Conservation (phyloP, 2,329 filamentous ascomycete species). For the Teratosphaeria epicoccoides region DNA sequence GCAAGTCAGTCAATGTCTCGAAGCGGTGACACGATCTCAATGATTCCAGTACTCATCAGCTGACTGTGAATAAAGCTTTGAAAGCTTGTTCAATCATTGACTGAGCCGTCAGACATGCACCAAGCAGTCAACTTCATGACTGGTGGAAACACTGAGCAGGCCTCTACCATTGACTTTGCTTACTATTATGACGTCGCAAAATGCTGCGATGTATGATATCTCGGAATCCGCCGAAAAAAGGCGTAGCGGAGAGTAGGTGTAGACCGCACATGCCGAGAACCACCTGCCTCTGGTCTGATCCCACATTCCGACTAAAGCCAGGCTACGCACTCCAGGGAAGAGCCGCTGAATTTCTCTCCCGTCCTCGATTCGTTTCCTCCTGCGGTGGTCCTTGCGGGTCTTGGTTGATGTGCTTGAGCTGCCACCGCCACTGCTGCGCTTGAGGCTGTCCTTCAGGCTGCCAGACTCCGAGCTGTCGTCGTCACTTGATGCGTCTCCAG, state of each 20-base stretch:
- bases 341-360: constrained; percentile 17
- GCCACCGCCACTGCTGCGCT: neutral
- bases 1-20: no score
- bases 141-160: no score
- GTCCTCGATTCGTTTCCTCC: constrained; percentile 8
- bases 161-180: no score
- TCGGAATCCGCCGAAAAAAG: constrained; percentile 32
- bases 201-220: constrained; percentile 30
- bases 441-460: neutral
- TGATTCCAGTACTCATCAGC: no score
- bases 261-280: constrained; percentile 29
- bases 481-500: constrained; percentile 8
- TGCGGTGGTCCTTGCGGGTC: neutral
- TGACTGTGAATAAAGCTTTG: no score
- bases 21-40: no score
- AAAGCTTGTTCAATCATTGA: no score
- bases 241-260: constrained; percentile 36
- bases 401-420: neutral
- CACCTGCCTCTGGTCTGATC: constrained; percentile 32
- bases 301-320: constrained; percentile 44
- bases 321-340: constrained; percentile 38
- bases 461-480: constrained; percentile 2
- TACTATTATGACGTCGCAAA: constrained; percentile 35
- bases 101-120: no score
- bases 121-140: no score